Evolutionary conservation across 2,329 filamentous ascomycete genomes (phyloP).

Genomic region (Talaromyces amestolkiae): DNA sequence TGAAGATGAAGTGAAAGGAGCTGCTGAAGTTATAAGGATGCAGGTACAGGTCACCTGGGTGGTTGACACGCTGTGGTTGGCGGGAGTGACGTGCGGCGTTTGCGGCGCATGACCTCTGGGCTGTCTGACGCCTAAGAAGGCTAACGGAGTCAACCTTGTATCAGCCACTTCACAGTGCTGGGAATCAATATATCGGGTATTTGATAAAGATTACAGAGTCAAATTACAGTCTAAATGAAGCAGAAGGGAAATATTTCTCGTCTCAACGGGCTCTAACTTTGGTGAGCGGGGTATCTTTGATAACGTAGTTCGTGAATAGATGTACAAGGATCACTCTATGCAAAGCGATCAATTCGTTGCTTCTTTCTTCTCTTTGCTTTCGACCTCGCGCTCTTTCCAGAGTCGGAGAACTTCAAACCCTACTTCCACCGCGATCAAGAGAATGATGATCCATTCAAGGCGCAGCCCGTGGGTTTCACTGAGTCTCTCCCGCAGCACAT

Average conservation of each 20-base stretch:
- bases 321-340: not conserved
- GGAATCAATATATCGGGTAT: too few species aligned
- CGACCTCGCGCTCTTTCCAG: constrained; percentile 59
- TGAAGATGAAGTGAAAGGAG: constrained; percentile 1
- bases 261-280: constrained; percentile 2
- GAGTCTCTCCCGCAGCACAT: constrained; percentile 78
- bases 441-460: constrained; percentile 93
- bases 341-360: not conserved
- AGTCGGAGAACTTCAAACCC: constrained; percentile 77
- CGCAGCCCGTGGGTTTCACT: constrained; percentile 86
- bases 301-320: constrained; percentile 4
- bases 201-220: too few species aligned
- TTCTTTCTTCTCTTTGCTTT: constrained; percentile 29
- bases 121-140: not conserved
- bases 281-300: constrained; percentile 19
- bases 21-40: constrained; percentile 24
- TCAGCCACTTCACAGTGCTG: not conserved
- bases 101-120: constrained; percentile 3
- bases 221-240: not conserved
- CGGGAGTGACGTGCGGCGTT: not conserved
- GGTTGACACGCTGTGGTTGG: not conserved
- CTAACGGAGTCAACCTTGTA: not conserved
- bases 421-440: constrained; percentile 89
- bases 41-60: constrained; percentile 8
- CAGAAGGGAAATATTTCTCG: not conserved